phyloP scores from a whole-genome alignment of 345 rosid genomes.

The Raphanus raphanistrum region DNA sequence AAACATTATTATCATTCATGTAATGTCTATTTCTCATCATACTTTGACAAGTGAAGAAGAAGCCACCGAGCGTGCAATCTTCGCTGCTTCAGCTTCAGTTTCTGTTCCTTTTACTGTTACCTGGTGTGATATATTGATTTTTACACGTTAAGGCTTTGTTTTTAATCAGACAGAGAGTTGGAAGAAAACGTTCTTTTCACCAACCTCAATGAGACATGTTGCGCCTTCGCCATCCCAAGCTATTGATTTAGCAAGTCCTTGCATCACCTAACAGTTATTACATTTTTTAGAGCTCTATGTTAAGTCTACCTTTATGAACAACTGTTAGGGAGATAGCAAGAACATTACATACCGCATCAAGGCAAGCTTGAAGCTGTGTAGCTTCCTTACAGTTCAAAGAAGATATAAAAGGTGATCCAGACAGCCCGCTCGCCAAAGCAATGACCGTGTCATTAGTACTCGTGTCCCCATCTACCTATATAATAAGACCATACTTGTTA shows the following conservation, averaged over 20 bases:
- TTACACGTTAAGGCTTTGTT: background rate
- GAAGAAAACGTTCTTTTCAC: background rate
- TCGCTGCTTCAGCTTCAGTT: conserved; percentile 78
- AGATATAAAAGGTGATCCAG: conserved; percentile 70
- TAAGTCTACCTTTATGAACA: conserved; percentile 9
- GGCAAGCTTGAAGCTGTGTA: conserved; percentile 81
- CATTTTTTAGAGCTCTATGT: background rate
- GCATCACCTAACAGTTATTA: conserved; percentile 70
- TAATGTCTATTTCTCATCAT: conserved; percentile 24
- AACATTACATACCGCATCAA: conserved; percentile 68
- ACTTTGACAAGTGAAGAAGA: conserved; percentile 96
- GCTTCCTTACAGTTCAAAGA: conserved; percentile 66
- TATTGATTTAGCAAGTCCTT: conserved; percentile 95
- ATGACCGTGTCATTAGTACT: conserved; percentile 91
- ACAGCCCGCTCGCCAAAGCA: conserved; percentile 86
- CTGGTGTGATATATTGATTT: conserved; percentile 35
- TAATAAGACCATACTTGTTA: conserved; percentile 5
- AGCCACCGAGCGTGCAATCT: conserved; percentile 87
- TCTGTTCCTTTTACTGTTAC: conserved; percentile 71
- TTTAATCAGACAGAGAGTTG: background rate
- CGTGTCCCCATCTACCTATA: conserved; percentile 95
- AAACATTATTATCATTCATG: conserved; percentile 14
- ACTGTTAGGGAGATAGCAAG: background rate
- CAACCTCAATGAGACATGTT: conserved; percentile 90
- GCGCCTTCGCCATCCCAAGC: conserved; percentile 99